Percentiles rank a stretch among this genome's conserved stretches.
Evolutionary conservation across 2,329 filamentous ascomycete genomes (phyloP).

Genomic region (Colletotrichum zoysiae): DNA sequence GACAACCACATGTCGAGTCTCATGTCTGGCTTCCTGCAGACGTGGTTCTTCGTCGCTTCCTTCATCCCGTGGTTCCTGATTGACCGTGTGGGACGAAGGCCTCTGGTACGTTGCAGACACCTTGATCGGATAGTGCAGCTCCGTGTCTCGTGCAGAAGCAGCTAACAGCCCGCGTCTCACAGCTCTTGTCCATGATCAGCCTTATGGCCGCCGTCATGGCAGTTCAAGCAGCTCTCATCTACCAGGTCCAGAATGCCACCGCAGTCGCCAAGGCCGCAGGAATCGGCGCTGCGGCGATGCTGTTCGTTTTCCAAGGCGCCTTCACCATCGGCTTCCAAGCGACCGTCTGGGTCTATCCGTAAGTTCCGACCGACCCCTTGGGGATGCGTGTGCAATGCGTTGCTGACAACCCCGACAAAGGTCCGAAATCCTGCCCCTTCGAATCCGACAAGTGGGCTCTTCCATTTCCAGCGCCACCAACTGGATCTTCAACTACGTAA

Average conservation of each 20-base stretch:
- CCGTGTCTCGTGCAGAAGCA: background rate
- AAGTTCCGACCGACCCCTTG: conserved; percentile 18
- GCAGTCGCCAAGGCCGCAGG: conserved; percentile 50
- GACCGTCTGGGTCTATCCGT: conserved; percentile 52
- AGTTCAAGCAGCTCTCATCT: conserved; percentile 55
- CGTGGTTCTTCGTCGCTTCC: conserved; percentile 57
- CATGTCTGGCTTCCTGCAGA: conserved; percentile 66
- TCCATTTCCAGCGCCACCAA: conserved; percentile 51
- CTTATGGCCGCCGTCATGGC: conserved; percentile 57
- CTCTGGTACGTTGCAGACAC: conserved; percentile 2
- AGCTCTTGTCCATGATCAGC: conserved; percentile 56
- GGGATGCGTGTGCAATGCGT: fast-evolving
- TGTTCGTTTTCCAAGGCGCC: conserved; percentile 56
- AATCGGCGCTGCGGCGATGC: conserved; percentile 56
- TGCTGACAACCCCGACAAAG: conserved; percentile 25
- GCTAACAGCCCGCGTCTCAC: background rate
- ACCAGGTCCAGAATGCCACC: conserved; percentile 54
- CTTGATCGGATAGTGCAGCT: too few species aligned
- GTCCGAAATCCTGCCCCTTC: conserved; percentile 50
- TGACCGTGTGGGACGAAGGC: conserved; percentile 58
- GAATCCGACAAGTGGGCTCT: conserved; percentile 49
- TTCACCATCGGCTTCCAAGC: conserved; percentile 56
- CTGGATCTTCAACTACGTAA: conserved; percentile 52
- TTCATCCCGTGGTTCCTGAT: conserved; percentile 62
- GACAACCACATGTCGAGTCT: conserved; percentile 59